Conservation (phyloP, 371 early-diverging fungal species). For the Pancytospora epiphaga region DNA sequence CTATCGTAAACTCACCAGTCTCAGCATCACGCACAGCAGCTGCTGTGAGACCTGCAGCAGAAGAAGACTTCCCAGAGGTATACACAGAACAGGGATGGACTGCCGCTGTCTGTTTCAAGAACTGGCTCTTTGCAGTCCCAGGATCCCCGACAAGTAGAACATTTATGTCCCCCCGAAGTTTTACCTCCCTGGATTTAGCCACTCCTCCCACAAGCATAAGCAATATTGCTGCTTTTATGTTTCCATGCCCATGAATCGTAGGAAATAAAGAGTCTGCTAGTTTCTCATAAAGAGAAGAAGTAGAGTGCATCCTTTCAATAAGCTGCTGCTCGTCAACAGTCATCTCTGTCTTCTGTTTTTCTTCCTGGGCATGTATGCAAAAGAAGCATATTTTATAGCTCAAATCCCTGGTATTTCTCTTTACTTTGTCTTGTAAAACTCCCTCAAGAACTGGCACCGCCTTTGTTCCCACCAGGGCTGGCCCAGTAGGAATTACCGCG, state of each 20-base stretch:
- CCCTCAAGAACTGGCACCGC: slow-evolving; percentile 18
- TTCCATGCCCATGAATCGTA: slow-evolving; percentile 59
- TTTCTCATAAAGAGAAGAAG: slow-evolving; percentile 69
- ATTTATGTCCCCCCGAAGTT: slow-evolving; percentile 75
- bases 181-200: slow-evolving; percentile 75
- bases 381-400: slow-evolving; percentile 44
- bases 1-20: slow-evolving; percentile 95
- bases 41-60: slow-evolving; percentile 96
- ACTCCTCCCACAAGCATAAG: slow-evolving; percentile 61
- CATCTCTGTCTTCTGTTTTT: slow-evolving; percentile 5
- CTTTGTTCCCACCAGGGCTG: slow-evolving; percentile 61
- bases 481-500: slow-evolving; percentile 81
- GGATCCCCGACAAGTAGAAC: slow-evolving; percentile 95
- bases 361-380: slow-evolving; percentile 23
- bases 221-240: slow-evolving; percentile 59
- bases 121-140: slow-evolving; percentile 92
- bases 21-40: slow-evolving; percentile 88
- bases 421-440: slow-evolving; percentile 1
- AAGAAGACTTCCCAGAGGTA: slow-evolving; percentile 92
- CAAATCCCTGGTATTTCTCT: slow-evolving; percentile 39
- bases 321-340: slow-evolving; percentile 25
- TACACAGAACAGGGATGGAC: slow-evolving; percentile 80
- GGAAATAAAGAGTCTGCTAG: slow-evolving; percentile 69
- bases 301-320: slow-evolving; percentile 41
- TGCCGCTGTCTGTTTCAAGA: slow-evolving; percentile 82